phyloP scores from a whole-genome alignment of 2,329 filamentous ascomycete species.

The Geosmithia putterillii region DNA sequence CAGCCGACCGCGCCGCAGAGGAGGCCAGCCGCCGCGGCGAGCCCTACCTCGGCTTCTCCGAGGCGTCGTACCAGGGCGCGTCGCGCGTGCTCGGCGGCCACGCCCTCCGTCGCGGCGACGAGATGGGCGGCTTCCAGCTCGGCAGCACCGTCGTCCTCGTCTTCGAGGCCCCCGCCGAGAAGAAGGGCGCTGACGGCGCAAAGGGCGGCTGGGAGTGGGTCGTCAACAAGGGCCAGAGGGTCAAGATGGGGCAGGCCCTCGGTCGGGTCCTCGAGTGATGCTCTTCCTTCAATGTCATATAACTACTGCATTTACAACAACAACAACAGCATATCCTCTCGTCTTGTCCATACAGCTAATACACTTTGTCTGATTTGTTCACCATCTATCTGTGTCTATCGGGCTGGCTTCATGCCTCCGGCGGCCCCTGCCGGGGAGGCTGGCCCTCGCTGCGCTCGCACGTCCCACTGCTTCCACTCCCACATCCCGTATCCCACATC shows the following conservation, averaged over 20 bases:
- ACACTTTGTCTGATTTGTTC: too few species aligned
- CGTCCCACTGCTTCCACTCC: too few species aligned
- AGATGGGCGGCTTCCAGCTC: constrained; percentile 96
- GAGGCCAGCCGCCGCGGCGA: constrained; percentile 66
- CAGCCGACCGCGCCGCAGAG: constrained; percentile 74
- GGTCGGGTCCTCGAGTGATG: constrained; percentile 52
- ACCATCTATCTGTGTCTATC: too few species aligned
- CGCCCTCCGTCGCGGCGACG: constrained; percentile 74
- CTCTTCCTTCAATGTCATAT: not conserved
- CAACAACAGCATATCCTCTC: too few species aligned
- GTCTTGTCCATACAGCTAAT: too few species aligned
- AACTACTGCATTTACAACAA: too few species aligned
- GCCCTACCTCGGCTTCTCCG: constrained; percentile 78
- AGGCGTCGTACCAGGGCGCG: constrained; percentile 76
- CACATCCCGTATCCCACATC: too few species aligned
- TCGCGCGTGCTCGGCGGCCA: constrained; percentile 71
- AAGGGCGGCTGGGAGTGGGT: constrained; percentile 72
- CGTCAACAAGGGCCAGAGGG: constrained; percentile 74
- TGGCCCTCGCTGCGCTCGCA: too few species aligned
- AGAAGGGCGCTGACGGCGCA: constrained; percentile 35
- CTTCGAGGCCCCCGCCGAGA: constrained; percentile 76
- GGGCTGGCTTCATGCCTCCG: too few species aligned
- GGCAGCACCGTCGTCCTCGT: constrained; percentile 92
- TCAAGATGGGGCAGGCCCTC: constrained; percentile 81
- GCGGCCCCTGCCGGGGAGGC: too few species aligned